These are phyloP conservation scores for Apostasia ramifera DNA, from an alignment of 106 monocot species.

Conservation along the genomic window DNA sequence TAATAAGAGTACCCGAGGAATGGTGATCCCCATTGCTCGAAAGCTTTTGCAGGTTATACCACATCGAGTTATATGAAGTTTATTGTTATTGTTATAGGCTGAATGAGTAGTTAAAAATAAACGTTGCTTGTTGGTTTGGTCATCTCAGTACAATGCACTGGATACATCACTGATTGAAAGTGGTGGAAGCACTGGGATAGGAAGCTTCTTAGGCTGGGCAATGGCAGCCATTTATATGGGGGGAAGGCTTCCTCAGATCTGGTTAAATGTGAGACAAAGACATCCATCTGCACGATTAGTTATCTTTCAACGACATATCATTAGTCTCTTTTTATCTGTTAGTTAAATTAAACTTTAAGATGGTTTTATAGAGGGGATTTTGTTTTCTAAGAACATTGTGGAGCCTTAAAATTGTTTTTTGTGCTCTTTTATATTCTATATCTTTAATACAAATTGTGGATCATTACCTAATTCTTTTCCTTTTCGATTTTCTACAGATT, in stretches of 20 bases:
- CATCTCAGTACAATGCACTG: constrained; percentile 12
- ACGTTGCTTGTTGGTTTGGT: not conserved
- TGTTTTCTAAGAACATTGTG: not conserved
- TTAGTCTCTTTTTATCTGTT: not conserved
- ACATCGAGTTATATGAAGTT: not conserved
- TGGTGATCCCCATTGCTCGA: constrained; percentile 48
- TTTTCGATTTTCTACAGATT: constrained; percentile 53
- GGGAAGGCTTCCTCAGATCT: constrained; percentile 84
- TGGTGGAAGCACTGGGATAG: constrained; percentile 37
- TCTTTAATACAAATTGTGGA: not conserved
- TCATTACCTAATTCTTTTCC: constrained; percentile 6
- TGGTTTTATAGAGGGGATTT: not conserved
- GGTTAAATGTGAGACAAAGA: constrained; percentile 57
- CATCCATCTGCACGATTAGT: not conserved
- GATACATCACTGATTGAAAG: constrained; percentile 1
- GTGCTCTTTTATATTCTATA: not conserved
- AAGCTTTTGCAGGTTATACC: constrained; percentile 56
- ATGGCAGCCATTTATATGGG: constrained; percentile 89
- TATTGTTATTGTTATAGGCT: not conserved
- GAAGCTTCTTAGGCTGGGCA: constrained; percentile 77
- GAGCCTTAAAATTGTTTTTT: not conserved
- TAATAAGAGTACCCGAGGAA: constrained; percentile 18
- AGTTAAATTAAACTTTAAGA: not conserved
- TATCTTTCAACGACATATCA: not conserved
- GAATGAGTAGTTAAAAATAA: not conserved